Conservation (phyloP, 495 filamentous ascomycete species). For the Penicillium ochrochloron region DNA sequence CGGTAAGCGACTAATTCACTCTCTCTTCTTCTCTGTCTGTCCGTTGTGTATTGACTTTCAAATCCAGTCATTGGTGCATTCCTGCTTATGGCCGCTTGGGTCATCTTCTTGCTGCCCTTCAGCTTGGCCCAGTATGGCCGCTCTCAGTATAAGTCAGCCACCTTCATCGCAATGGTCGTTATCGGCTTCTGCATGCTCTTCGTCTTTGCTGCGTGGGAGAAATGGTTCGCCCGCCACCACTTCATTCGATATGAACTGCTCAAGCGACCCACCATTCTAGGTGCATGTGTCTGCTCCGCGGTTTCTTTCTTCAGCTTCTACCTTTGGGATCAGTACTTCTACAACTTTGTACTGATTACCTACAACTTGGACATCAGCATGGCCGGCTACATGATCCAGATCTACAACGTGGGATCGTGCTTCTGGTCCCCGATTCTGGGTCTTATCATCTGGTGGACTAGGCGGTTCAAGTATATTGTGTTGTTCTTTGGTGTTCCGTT, state of each 20-base stretch:
- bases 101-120: constrained; percentile 69
- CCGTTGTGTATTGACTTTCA: neutral
- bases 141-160: constrained; percentile 53
- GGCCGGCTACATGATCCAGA: constrained; percentile 67
- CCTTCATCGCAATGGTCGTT: constrained; percentile 61
- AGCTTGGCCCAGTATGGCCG: constrained; percentile 53
- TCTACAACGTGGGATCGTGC: constrained; percentile 72
- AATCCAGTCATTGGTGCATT: constrained; percentile 57
- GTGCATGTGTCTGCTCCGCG: constrained; percentile 60
- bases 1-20: constrained; percentile 34
- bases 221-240: constrained; percentile 55
- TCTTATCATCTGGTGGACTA: constrained; percentile 58
- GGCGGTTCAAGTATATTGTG: constrained; percentile 61
- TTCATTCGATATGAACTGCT: constrained; percentile 68
- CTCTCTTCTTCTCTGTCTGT: constrained; percentile 6
- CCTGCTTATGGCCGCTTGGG: constrained; percentile 61
- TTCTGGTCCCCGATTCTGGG: constrained; percentile 66
- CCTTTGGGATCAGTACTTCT: constrained; percentile 71
- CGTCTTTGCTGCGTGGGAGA: constrained; percentile 64
- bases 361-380: constrained; percentile 59
- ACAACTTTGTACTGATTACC: constrained; percentile 75
- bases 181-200: constrained; percentile 59
- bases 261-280: constrained; percentile 65
- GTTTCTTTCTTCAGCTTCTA: constrained; percentile 65
- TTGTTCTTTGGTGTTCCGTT: constrained; percentile 67